Evolutionary conservation across 1,284 basidiomycete species (phyloP), one percentile per base, ranked within the genome.

Genomic region (Termitomyces sp.): DNA sequence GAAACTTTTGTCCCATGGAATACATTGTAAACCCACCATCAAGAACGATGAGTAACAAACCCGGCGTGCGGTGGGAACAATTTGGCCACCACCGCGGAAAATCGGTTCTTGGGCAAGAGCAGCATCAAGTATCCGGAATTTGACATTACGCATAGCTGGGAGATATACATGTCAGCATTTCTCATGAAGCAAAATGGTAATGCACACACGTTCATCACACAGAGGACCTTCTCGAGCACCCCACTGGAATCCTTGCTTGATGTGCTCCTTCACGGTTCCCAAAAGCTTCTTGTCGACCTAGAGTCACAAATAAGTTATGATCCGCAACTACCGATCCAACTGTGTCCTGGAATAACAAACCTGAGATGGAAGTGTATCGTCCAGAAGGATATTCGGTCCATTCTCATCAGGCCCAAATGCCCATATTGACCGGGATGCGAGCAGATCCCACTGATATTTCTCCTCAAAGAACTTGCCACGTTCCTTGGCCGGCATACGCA

Each of bases 171-270:
- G 44, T 50, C 46, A 47, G 34, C 24, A 47, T 10, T 46, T 49
- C 40, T 9, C n/a, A 56, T 34, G 46, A 40, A 43, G 24, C 6
- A 35, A 24, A 26, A 49, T 11, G 47, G 11, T 46, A 19, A 56
- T 13, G 49, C 42, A 82, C 93, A 81, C 64, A 96, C 93, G 97
- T 74, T 99, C 97, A 67, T 99, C 97, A 66, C 95, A 97, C 47
- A 99, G 67, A 18, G 97, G 97, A 1, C 97, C 97, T 75, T 99
- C 97, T 42, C 96, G 79, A 46, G 96, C 86, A 52, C 92, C 97
- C 97, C 97, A 99, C 68, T 97, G 97, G 86, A 99, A 99, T 31
- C 97, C 97, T 72, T 99, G 97, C 72, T 93, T 96, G 66, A 99
- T 88, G 61, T 93, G 89, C 63, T 99, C 96, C 70, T 88, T 94